phyloP scores from a whole-genome alignment of 2,329 filamentous ascomycete species.

The Fusarium pilosicola region DNA sequence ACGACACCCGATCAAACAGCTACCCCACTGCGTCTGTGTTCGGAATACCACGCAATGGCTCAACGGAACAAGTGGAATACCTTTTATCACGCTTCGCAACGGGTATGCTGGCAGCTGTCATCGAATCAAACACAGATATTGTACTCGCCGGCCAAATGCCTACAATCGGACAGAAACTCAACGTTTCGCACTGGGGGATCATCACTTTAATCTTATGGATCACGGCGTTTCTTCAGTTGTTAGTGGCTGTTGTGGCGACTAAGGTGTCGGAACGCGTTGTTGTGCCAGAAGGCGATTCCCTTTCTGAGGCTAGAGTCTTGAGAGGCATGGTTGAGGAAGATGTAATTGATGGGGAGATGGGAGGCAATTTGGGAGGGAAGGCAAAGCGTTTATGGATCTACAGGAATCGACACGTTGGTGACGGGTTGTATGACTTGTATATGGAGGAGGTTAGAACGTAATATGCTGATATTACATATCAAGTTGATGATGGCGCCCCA shows the following conservation, averaged over 20 bases:
- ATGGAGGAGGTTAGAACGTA: background rate
- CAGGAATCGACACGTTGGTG: background rate
- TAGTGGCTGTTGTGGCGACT: background rate
- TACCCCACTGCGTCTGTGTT: accelerated
- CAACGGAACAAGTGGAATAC: background rate
- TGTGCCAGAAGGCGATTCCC: background rate
- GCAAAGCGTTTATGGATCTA: background rate
- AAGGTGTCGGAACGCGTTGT: background rate
- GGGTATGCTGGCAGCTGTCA: background rate
- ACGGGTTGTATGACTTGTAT: background rate
- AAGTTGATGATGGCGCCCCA: accelerated
- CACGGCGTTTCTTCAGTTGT: background rate
- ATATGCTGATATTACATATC: accelerated
- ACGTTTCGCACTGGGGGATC: background rate
- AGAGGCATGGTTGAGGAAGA: background rate
- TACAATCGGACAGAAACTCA: background rate
- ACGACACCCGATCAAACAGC: background rate
- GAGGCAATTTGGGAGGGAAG: background rate
- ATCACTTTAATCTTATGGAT: background rate
- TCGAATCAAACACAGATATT: background rate
- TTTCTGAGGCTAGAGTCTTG: background rate
- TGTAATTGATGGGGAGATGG: background rate
- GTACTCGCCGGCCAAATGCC: background rate
- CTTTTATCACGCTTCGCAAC: background rate
- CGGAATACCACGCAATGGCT: background rate